These are phyloP conservation scores for Phytophthora constricta DNA, from an alignment of 352 stramenopile genomes.

Conservation along the genomic window DNA sequence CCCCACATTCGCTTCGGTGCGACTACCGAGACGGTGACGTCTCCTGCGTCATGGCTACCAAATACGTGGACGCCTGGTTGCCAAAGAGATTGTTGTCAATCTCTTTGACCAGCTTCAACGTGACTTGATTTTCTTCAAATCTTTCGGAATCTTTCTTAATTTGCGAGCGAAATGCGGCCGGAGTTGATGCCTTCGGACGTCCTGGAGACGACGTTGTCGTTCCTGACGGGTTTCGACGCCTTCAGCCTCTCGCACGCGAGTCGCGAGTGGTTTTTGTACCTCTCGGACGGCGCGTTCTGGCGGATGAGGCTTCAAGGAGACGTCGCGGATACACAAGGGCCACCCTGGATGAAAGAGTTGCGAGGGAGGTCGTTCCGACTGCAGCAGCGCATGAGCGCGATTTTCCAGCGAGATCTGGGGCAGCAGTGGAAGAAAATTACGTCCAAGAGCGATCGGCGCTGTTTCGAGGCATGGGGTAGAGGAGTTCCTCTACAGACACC, in stretches of 20 bases:
- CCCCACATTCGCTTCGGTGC: neutral
- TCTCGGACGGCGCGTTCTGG: conserved; percentile 14
- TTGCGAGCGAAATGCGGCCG: no score
- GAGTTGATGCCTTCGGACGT: conserved; percentile 17
- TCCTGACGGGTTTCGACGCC: conserved; percentile 21
- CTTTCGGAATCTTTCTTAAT: conserved; percentile 8
- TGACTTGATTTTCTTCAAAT: no score
- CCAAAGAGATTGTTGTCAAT: no score
- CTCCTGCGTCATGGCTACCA: no score
- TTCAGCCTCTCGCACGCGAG: conserved; percentile 26
- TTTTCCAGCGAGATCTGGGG: conserved; percentile 14
- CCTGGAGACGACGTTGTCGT: conserved; percentile 9
- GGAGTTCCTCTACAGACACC: conserved; percentile 11
- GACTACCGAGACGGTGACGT: no score
- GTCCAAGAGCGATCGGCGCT: conserved; percentile 15
- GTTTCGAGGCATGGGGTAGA: conserved; percentile 12
- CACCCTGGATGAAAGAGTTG: conserved; percentile 22
- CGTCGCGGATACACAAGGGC: conserved; percentile 1
- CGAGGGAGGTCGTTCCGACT: conserved; percentile 1
- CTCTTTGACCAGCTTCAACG: no score
- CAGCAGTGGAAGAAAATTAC: conserved; percentile 23
- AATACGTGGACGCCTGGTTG: no score
- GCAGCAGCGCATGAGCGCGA: conserved; percentile 4
- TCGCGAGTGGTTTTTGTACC: conserved; percentile 3
- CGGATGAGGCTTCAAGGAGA: conserved; percentile 7